A percentile compares a stretch with the other conserved stretches of the same genome.
phyloP scores from a whole-genome alignment of 75 land plant genomes.

The Picea glauca region DNA sequence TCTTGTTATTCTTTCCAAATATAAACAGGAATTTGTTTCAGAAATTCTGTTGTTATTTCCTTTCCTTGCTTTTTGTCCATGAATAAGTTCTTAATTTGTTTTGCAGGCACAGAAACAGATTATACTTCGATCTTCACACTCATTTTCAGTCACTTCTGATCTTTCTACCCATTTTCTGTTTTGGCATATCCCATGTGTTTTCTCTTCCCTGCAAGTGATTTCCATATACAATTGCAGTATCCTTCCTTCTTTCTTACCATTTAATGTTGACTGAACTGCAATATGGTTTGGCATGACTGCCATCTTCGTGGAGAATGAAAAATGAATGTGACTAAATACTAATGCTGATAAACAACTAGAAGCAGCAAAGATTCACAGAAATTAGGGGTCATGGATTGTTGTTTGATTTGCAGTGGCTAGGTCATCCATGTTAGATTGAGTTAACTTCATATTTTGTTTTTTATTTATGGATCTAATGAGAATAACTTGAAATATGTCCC shows the following conservation, averaged over 20 bases:
- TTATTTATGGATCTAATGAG: too few species aligned
- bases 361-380: too few species aligned
- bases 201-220: not conserved
- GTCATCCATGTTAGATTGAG: not conserved
- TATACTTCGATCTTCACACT: not conserved
- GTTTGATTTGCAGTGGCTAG: not conserved
- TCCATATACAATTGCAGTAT: not conserved
- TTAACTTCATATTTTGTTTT: not conserved
- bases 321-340: too few species aligned
- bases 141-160: conserved; percentile 1
- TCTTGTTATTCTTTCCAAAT: not conserved
- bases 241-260: not conserved
- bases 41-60: not conserved
- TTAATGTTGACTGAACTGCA: not conserved
- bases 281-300: not conserved
- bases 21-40: not conserved
- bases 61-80: not conserved
- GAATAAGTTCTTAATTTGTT: not conserved
- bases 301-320: too few species aligned
- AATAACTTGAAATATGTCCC: too few species aligned
- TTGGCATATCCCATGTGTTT: not conserved
- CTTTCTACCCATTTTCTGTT: not conserved
- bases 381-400: too few species aligned
- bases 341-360: too few species aligned
- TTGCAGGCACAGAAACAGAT: not conserved